Evolutionary conservation across 108 stramenopile species (phyloP), one percentile per base, ranked within the genome.

Genomic region (Skeletonema tropicum): DNA sequence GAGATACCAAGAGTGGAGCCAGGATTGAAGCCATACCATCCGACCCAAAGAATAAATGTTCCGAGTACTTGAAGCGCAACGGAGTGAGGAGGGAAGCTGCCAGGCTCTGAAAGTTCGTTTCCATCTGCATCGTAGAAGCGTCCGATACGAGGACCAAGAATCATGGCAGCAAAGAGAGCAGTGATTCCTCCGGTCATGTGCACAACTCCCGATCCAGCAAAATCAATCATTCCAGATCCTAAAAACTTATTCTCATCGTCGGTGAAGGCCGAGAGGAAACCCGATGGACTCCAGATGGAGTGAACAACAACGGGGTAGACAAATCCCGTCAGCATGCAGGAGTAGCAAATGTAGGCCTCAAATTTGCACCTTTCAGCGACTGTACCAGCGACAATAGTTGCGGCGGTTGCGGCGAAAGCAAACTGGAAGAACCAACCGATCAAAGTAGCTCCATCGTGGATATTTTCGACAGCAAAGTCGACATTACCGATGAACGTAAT

Each of bases 21-120:
- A 11, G 86, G 81, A 84, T 97, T 98, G 93, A 98, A 98, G 35
- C 35, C 35, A 35, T 35, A 35, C 35, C 35, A 35, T 35, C 35
- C 35, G 35, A 35, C n/a, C 96, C 96, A 96, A 3, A 98, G 90
- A 71, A 94, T 74, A 70, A 95, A 87, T 1, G 89, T 91, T 14
- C 94, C 94, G 10, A 95, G 80, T 26, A 93, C 89, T 85, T 96
- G 94, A 12, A 95, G 73, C 15, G 95, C 77, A 29, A 90, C 79
- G n/a, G 90, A 93, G 74, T 94, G 94, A 3, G 88, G 88, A 5
- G 85, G 87, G 62, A 94, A 89, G 42, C 72, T 73, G 11, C 68
- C 82, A 10, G 93, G 93, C 57, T 88, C 87, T 14, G 76, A 72
- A n/a, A 94, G 73, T 15, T 66, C 72, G 15, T 89, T 79, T 36